Base-by-base conservation (phyloP, 1,139 yeast genomes). In the Hyphopichia wangnamkhiaoensis region DNA sequence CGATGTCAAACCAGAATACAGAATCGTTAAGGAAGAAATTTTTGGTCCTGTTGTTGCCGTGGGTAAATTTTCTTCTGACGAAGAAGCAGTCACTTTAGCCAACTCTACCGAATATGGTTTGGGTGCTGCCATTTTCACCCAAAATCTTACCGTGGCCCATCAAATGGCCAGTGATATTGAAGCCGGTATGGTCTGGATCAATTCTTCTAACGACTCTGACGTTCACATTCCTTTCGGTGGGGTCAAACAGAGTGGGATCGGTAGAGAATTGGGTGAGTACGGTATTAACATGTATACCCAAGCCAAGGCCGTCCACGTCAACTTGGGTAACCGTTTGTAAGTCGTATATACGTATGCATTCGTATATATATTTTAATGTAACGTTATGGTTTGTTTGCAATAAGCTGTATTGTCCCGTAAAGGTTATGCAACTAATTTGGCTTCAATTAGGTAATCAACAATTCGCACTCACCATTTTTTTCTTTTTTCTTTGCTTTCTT, bases 251-350 rank as follows among this genome's bases (percentile, higher is more conserved):
- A 79, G 88, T 54, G 96, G 96, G 50, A 75, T 86, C 47, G 96
- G 96, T 41, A 79, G 95, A 60, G 96, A 89, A 66, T 74, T 89
- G 51, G 96, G 96, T 42, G 84, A 84, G 58, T 82, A 83, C 54
- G 96, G 96, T 44, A 72, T 89, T 43, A 71, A 76, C 41, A 76
- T 80, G 48, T 89, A 88, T 67, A 81, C 94, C 27, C 88, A 84
- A 58, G 80, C 83, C 43, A 89, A 89, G 70, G 84, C 95, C 17
- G 78, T 87, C 39, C 91, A 84, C 52, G 79, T 86, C 43, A 84
- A 84, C 61, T 58, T 76, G 49, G 80, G 81, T 12, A 55, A 45
- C 35, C 46, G 37, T 33, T 54, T 59, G 40, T 59, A 54, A 39
- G 20, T 21, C 24, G 7, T 7, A 7, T 7, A 21, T 21, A 25